Evolutionary conservation across 306 rosid species (phyloP).

Genomic region (Crotalaria pallida): DNA sequence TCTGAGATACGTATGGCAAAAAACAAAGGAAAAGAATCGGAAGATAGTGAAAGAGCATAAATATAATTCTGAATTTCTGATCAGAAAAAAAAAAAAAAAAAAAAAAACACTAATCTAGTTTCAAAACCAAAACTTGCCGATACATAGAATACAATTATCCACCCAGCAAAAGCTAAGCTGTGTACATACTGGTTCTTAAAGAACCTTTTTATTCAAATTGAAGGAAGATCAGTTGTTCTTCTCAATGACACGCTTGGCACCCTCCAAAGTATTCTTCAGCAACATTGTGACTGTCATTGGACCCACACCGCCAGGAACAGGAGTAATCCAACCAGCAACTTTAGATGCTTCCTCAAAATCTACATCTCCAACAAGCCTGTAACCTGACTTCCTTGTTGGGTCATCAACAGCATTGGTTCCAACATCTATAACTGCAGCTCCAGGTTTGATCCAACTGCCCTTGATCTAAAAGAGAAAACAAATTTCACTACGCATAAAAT

Average conservation of each 20-base stretch:
- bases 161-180: not conserved
- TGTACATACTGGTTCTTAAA: conserved; percentile 11
- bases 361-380: conserved; percentile 86
- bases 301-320: conserved; percentile 96
- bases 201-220: not conserved
- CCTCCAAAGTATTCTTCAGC: conserved; percentile 75
- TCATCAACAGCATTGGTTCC: conserved; percentile 88
- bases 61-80: not conserved
- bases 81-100: too few relatives aligned
- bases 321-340: conserved; percentile 84
- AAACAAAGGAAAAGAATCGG: not conserved
- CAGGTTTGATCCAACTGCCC: conserved; percentile 93
- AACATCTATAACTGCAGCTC: conserved; percentile 91
- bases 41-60: not conserved
- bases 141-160: conserved; percentile 8
- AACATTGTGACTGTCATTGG: conserved; percentile 94
- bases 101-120: not conserved
- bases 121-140: not conserved
- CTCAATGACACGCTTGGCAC: conserved; percentile 60
- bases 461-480: conserved; percentile 42
- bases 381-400: conserved; percentile 72
- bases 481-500: conserved; percentile 2
- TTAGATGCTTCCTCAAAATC: conserved; percentile 81
- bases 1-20: not conserved
- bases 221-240: conserved; percentile 27